Conservation (phyloP, 1,139 yeast species). For the Eremothecium gossypii region DNA sequence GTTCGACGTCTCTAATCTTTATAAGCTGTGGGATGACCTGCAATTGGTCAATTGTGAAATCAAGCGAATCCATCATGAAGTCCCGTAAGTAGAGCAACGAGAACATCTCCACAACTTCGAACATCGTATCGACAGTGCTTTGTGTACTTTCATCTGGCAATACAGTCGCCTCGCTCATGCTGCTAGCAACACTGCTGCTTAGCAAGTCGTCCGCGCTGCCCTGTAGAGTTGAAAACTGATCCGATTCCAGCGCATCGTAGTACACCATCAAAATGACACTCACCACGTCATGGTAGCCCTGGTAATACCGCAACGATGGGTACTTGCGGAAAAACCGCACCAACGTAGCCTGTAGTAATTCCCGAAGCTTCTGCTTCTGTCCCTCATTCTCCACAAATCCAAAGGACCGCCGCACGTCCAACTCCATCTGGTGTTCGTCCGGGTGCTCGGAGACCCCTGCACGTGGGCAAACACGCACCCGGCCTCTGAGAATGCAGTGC, state of each 20-base stretch:
- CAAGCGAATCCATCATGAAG: conserved; percentile 67
- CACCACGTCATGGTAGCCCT: conserved; percentile 87
- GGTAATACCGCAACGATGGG: conserved; percentile 67
- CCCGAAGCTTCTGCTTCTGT: conserved; percentile 29
- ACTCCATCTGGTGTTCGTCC: conserved; percentile 70
- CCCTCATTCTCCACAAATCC: conserved; percentile 26
- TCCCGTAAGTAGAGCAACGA: conserved; percentile 66
- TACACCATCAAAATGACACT: conserved; percentile 55
- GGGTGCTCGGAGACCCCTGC: conserved; percentile 33
- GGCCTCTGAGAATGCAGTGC: conserved; percentile 12
- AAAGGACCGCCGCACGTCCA: conserved; percentile 72
- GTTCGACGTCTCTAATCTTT: conserved; percentile 38
- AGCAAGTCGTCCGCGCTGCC: conserved; percentile 7
- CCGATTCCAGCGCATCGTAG: conserved; percentile 22
- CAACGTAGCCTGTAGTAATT: conserved; percentile 41
- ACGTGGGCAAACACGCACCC: neutral
- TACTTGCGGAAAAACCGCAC: conserved; percentile 48
- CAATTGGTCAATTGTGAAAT: conserved; percentile 57
- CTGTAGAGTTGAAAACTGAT: conserved; percentile 5
- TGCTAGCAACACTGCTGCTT: neutral
- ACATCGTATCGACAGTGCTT: conserved; percentile 35
- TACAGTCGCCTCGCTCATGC: neutral
- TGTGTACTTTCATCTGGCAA: conserved; percentile 9
- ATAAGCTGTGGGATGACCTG: conserved; percentile 56
- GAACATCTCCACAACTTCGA: conserved; percentile 45